Evolutionary conservation across 176 grass and related monocot species (phyloP).

Genomic region (Saccharum officinarum): DNA sequence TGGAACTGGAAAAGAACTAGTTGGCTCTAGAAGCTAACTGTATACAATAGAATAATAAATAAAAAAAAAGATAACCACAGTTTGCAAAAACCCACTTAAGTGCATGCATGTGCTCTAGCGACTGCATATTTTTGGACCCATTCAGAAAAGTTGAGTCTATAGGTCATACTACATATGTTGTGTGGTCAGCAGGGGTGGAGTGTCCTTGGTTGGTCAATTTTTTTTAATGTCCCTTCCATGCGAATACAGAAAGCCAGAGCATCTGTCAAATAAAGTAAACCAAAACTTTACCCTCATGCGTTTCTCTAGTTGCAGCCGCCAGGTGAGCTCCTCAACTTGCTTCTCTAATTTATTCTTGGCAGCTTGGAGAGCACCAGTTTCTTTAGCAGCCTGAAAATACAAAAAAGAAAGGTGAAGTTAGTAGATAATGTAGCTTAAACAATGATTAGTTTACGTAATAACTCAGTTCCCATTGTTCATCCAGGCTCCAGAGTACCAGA

Average conservation of each 20-base stretch:
- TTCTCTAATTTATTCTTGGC: conserved; percentile 99
- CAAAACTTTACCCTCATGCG: conserved; percentile 80
- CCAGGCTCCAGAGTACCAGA: conserved; percentile 9
- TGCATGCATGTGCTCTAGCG: conserved; percentile 19
- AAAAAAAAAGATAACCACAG: conserved; percentile 20
- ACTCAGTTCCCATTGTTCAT: conserved; percentile 19
- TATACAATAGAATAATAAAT: background rate
- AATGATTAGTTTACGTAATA: background rate
- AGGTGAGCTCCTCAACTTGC: conserved; percentile 92
- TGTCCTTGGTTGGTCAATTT: background rate
- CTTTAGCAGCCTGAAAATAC: conserved; percentile 82
- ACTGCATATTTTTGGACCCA: background rate
- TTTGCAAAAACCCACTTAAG: conserved; percentile 34
- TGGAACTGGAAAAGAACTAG: conserved; percentile 18
- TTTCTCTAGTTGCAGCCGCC: conserved; percentile 92
- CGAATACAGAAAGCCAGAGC: background rate
- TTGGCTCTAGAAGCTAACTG: background rate
- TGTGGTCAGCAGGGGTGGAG: background rate
- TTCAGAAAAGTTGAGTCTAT: background rate
- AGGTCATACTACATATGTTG: background rate
- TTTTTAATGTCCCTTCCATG: background rate
- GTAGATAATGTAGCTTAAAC: conserved; percentile 28
- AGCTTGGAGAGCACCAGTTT: conserved; percentile 97
- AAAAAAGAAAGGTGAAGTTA: conserved; percentile 10
- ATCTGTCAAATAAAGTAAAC: conserved; percentile 20